Evolutionary conservation across 2,329 filamentous ascomycete species (phyloP).

Genomic region (Xylaria sp.): DNA sequence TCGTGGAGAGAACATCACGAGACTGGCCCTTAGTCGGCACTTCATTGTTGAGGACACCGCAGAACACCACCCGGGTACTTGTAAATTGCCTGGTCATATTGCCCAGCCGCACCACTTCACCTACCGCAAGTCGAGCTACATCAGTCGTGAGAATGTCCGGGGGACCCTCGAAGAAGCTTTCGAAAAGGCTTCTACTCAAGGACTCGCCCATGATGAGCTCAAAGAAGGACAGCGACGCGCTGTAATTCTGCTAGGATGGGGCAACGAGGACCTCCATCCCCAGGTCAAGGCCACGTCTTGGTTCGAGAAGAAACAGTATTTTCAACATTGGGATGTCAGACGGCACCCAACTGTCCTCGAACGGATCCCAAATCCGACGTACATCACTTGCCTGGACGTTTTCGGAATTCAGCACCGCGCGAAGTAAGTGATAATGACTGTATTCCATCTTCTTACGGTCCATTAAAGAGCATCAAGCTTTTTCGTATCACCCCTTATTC

Average conservation of each 20-base stretch:
- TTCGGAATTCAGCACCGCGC: constrained; percentile 33
- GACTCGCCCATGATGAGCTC: background rate
- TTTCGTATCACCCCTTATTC: background rate
- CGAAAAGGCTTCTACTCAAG: constrained; percentile 7
- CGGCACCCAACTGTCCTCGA: constrained; percentile 1
- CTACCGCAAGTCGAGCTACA: constrained; percentile 27
- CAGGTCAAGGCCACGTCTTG: constrained; percentile 21
- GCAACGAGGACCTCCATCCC: constrained; percentile 15
- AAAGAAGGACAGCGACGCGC: constrained; percentile 5
- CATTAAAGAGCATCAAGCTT: background rate
- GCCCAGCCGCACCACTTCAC: constrained; percentile 37
- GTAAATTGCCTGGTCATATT: constrained; percentile 7
- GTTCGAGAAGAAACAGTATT: constrained; percentile 11
- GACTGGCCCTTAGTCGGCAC: constrained; percentile 17
- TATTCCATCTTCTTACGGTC: background rate
- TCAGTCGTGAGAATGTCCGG: background rate
- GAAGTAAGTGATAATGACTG: constrained; percentile 11
- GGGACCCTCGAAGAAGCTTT: constrained; percentile 22
- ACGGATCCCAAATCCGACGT: background rate
- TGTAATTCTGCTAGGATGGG: constrained; percentile 33
- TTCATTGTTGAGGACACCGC: constrained; percentile 34
- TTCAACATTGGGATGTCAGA: constrained; percentile 34
- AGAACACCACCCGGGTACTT: constrained; percentile 33
- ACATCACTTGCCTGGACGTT: constrained; percentile 17
- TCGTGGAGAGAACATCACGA: constrained; percentile 32